Percentiles rank a stretch among this genome's conserved stretches.
phyloP scores from a whole-genome alignment of 768 basidiomycete genomes.

The Dioszegia aurantiaca region DNA sequence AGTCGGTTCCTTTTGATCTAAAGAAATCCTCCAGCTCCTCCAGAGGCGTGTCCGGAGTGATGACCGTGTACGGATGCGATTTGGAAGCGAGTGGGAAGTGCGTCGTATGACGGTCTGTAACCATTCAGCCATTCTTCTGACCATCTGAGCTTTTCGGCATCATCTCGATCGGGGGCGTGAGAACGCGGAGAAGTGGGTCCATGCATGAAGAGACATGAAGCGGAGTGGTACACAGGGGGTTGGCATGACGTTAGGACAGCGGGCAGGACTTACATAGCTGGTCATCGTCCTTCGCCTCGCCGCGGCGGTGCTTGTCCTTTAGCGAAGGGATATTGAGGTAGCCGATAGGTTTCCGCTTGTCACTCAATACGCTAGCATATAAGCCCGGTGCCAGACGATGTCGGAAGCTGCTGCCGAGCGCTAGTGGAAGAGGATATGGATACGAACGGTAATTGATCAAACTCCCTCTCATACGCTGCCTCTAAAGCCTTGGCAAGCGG shows the following conservation, averaged over 20 bases:
- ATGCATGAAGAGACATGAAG: not conserved
- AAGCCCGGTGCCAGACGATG: not conserved
- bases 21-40: slow-evolving; percentile 80
- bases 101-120: slow-evolving; percentile 44
- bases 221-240: not conserved
- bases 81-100: slow-evolving; percentile 44
- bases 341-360: slow-evolving; percentile 70
- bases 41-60: slow-evolving; percentile 75
- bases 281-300: slow-evolving; percentile 69
- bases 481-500: slow-evolving; percentile 74
- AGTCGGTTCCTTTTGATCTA: slow-evolving; percentile 26
- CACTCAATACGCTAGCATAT: slow-evolving; percentile 66
- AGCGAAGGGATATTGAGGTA: slow-evolving; percentile 75
- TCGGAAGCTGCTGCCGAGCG: not conserved
- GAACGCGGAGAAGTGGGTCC: not conserved
- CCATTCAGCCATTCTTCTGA: not conserved
- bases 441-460: slow-evolving; percentile 83
- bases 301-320: slow-evolving; percentile 75
- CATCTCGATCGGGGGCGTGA: too few relatives aligned
- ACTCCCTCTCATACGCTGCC: slow-evolving; percentile 87
- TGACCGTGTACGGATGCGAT: slow-evolving; percentile 55
- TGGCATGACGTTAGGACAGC: not conserved
- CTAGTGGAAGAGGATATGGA: not conserved
- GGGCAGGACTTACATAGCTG: slow-evolving; percentile 56
- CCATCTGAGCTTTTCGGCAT: too few relatives aligned